Base-by-base conservation (phyloP, 164 flowering plant genomes). In the Magnolia changhungtana region DNA sequence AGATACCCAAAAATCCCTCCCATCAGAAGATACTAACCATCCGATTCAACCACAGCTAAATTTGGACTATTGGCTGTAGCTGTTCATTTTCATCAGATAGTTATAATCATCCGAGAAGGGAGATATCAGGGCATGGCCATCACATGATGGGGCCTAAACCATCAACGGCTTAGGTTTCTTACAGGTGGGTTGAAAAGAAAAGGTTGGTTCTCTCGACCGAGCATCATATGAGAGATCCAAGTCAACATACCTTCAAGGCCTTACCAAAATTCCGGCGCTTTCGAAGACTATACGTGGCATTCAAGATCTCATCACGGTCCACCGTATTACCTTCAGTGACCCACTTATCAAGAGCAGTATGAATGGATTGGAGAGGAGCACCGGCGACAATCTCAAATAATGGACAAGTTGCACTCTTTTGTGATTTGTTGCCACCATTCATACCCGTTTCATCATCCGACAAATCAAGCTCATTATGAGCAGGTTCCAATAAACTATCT, bases 201-300 rank as follows among this genome's bases (percentile, higher is more conserved):
- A 29, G 2, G 31, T 29, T 29, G 31, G 31, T 29, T 29, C 31
- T 29, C 31, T 29, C 31, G 31, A 29, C 31, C 31, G 31, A 2
- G 31, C 31, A 29, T 29, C 31, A 29, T 29, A 29, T 29, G 4
- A 67, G 16, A 31, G 45, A 27, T 16, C 21, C 63, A 52, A 59
- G 69, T 20, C 13, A 72, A 9, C 67, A 1, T 55, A 94, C 98
- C 98, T 94, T 91, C 84, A 95, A 83, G 50, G 98, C 98, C 85
- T 77, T 93, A 24, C 72, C 81, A 81, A 59, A 91, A 82, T 87
- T 76, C 37, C 78, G 78, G 29, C 90, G 86, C 69, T 70, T 90
- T 29, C 95, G 89, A 76, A 95, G 92, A 74, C 78, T 72, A 13
- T 73, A 31, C 86, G 87, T 84, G 74, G 85, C 78, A 58, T 66